phyloP scores from a whole-genome alignment of 495 filamentous ascomycete species.

The Penicillium odoratum region DNA sequence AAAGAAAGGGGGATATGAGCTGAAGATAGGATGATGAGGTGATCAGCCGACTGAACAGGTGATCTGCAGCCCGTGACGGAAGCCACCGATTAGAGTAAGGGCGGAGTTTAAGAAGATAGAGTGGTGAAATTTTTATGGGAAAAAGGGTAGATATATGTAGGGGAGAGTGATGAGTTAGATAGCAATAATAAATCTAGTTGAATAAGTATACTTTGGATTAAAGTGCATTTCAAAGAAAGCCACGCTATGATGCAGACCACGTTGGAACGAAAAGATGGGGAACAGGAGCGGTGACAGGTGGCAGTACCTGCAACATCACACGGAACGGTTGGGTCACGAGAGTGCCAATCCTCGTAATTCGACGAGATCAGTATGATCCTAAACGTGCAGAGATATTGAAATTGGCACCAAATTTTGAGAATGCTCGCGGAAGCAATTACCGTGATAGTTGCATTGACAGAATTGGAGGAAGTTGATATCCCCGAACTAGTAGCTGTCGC shows the following conservation, averaged over 20 bases:
- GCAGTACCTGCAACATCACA: constrained; percentile 5
- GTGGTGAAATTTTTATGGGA: neutral
- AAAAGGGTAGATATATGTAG: neutral
- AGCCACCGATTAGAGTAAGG: constrained; percentile 12
- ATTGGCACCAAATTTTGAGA: too few species aligned
- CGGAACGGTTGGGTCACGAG: too few species aligned
- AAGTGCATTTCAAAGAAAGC: constrained; percentile 3
- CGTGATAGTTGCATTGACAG: too few species aligned
- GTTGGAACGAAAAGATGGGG: constrained; percentile 14
- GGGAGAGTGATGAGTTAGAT: neutral
- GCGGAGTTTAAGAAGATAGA: neutral
- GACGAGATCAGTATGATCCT: too few species aligned
- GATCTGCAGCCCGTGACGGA: constrained; percentile 27
- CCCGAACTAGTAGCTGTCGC: too few species aligned
- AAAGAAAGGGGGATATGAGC: neutral
- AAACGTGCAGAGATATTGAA: too few species aligned
- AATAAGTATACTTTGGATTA: constrained; percentile 6
- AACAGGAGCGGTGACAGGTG: constrained; percentile 8
- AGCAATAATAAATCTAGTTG: neutral
- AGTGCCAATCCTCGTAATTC: too few species aligned
- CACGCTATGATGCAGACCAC: constrained; percentile 9
- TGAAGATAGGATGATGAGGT: constrained; percentile 23
- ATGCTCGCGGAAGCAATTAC: too few species aligned
- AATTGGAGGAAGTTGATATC: too few species aligned
- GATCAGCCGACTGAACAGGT: constrained; percentile 32